phyloP scores from a whole-genome alignment of 768 basidiomycete species.

The Xanthoconium stramineum region DNA sequence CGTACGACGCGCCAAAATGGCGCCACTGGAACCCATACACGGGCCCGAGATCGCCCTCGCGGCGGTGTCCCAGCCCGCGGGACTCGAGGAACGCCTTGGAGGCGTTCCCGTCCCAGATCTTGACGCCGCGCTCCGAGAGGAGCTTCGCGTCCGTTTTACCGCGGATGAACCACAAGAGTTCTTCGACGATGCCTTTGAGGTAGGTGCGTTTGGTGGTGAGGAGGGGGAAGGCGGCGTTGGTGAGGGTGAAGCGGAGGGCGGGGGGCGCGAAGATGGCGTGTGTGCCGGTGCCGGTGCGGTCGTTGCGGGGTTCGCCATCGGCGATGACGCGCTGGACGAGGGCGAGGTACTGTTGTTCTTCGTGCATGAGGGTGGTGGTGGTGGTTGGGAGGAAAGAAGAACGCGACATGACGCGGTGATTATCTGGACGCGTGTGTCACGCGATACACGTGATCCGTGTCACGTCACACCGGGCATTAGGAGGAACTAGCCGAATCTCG shows the following conservation, averaged over 20 bases:
- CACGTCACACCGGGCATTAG: slow-evolving; percentile 11
- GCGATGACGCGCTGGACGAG: slow-evolving; percentile 77
- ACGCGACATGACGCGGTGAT: slow-evolving; percentile 7
- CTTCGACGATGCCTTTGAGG: slow-evolving; percentile 85
- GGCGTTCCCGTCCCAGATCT: slow-evolving; percentile 98
- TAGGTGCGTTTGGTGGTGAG: slow-evolving; percentile 96
- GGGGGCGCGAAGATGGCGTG: slow-evolving; percentile 90
- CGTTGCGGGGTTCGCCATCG: slow-evolving; percentile 74
- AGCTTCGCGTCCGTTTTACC: slow-evolving; percentile 80
- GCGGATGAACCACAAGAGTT: slow-evolving; percentile 90
- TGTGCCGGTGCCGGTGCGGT: slow-evolving; percentile 95
- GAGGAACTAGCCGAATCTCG: background rate
- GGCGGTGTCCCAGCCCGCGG: slow-evolving; percentile 76
- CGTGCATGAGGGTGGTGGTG: slow-evolving; percentile 43
- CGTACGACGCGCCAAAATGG: slow-evolving; percentile 86
- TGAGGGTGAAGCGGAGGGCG: slow-evolving; percentile 84
- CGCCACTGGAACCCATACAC: slow-evolving; percentile 98
- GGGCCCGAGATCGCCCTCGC: slow-evolving; percentile 92
- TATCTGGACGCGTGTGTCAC: slow-evolving; percentile 10
- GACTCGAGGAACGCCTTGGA: slow-evolving; percentile 82
- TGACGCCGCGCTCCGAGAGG: slow-evolving; percentile 78
- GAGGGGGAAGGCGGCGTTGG: slow-evolving; percentile 72
- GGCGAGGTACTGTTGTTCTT: slow-evolving; percentile 86
- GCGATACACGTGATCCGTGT: slow-evolving; percentile 5
- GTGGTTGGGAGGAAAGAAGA: slow-evolving; percentile 1